These are phyloP conservation scores for Narthecium ossifragum DNA, from an alignment of 106 monocot species.

Conservation along the genomic window DNA sequence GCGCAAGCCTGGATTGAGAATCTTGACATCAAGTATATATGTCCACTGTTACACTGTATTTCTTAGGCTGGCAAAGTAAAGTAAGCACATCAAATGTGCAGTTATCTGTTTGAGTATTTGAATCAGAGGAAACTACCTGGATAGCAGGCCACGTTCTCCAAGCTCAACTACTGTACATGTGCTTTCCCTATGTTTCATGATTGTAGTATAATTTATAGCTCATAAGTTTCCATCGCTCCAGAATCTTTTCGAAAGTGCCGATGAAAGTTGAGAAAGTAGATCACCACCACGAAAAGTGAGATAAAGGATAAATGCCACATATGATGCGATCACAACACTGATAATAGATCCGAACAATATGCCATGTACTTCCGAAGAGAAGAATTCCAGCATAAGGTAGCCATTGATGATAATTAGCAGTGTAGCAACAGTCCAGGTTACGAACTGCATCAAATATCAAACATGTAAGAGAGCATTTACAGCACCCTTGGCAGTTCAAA, in stretches of 20 bases:
- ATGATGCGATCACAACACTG: not conserved
- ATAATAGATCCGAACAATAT: slow-evolving; percentile 6
- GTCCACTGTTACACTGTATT: too few species aligned
- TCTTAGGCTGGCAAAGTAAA: too few species aligned
- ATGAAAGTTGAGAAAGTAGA: not conserved
- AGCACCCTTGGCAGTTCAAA: not conserved
- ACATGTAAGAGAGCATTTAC: not conserved
- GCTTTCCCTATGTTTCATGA: not conserved
- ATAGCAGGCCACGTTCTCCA: too few species aligned
- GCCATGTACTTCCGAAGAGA: slow-evolving; percentile 4
- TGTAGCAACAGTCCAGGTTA: slow-evolving; percentile 8
- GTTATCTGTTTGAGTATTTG: too few species aligned
- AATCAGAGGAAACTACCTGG: too few species aligned
- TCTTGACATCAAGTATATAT: too few species aligned
- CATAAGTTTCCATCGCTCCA: not conserved
- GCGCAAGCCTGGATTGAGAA: too few species aligned
- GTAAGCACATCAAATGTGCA: too few species aligned
- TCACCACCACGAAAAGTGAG: not conserved
- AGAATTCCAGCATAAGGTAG: slow-evolving; percentile 9
- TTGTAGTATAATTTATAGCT: too few species aligned
- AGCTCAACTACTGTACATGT: not conserved
- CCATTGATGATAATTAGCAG: slow-evolving; percentile 12
- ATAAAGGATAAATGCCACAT: slow-evolving; percentile 11
- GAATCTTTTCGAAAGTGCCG: not conserved
- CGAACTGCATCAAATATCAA: not conserved